A percentile compares a stretch with the other conserved stretches of the same genome.
Evolutionary conservation across 148 eudicot genomes (phyloP).

Genomic region (Pouteria glomerata): DNA sequence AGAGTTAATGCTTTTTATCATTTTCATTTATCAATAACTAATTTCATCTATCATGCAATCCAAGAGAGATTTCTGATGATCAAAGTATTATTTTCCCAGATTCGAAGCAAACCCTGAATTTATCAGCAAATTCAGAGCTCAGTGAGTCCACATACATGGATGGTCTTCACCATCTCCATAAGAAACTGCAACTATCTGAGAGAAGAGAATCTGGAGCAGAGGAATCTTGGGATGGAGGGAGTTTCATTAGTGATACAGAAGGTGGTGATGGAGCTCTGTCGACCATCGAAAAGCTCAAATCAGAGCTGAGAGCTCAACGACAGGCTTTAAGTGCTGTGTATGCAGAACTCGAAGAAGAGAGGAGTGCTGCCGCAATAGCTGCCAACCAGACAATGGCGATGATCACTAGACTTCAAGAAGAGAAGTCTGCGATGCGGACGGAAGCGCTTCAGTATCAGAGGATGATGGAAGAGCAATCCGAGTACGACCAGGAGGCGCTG

Average conservation of each 20-base stretch:
- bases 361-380: slow-evolving; percentile 70
- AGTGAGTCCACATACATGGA: too few relatives aligned
- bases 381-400: slow-evolving; percentile 79
- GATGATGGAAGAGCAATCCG: slow-evolving; percentile 87
- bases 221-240: slow-evolving; percentile 39
- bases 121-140: background rate
- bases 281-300: slow-evolving; percentile 40
- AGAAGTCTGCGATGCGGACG: slow-evolving; percentile 75
- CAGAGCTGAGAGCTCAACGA: slow-evolving; percentile 34
- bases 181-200: too few relatives aligned
- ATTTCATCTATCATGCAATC: background rate
- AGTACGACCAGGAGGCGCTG: slow-evolving; percentile 85
- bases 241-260: slow-evolving; percentile 34
- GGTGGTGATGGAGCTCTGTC: slow-evolving; percentile 19
- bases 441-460: slow-evolving; percentile 75
- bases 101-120: slow-evolving; percentile 4
- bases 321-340: slow-evolving; percentile 41
- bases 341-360: slow-evolving; percentile 66
- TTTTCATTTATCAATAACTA: background rate
- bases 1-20: background rate
- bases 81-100: background rate
- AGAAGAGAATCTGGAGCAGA: slow-evolving; percentile 30
- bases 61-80: background rate
- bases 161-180: too few relatives aligned
- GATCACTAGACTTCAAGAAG: slow-evolving; percentile 76